Evolutionary conservation across 192 early-diverging fungal species (phyloP), one percentile per base, ranked within the genome.

Genomic region (Umbelopsis sp.): DNA sequence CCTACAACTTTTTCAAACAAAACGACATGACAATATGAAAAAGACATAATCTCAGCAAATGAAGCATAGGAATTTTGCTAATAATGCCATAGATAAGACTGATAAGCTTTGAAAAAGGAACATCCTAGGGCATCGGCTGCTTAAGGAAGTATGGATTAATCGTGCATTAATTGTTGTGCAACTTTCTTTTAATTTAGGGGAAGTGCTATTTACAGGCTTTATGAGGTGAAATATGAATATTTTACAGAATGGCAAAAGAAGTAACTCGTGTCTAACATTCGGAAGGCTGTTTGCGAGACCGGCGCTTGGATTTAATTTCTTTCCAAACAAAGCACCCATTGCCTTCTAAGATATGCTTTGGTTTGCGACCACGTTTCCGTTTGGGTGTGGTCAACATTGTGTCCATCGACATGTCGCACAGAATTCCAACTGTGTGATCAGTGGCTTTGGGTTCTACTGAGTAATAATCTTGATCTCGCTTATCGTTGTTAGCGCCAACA

Each of bases 321-420:
- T 69, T 69, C 67, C 67, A 69, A 18, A 69, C 67, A 52, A 69
- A 69, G 48, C 67, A 69, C 0, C 49, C 45, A 50, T 69, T 69
- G 25, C 67, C 67, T 44, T 49, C 48, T 3, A 69, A 33, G 21
- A 52, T 25, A 52, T 69, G 48, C 25, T 69, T 69, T 49, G 67
- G 67, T 21, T 69, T 69, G 12, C 67, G 67, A 12, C 67, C 67
- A 44, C 67, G 67, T 41, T 69, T 69, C 18, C 51, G 30, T 41
- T 50, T 69, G 7, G 67, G 67, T 21, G 67, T 69, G 3, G 67
- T 35, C 8, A 69, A 25, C 18, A 37, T 18, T n/a, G 15, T 47
- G 12, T 69, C 67, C 47, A 49, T 48, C 6, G 67, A 41, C 46
- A 52, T 41, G 47, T 49, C 67, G 30, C 55, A 61, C 25, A 61